Conservation (phyloP, 306 rosid species). For the Oxytropis ochrocephala region DNA sequence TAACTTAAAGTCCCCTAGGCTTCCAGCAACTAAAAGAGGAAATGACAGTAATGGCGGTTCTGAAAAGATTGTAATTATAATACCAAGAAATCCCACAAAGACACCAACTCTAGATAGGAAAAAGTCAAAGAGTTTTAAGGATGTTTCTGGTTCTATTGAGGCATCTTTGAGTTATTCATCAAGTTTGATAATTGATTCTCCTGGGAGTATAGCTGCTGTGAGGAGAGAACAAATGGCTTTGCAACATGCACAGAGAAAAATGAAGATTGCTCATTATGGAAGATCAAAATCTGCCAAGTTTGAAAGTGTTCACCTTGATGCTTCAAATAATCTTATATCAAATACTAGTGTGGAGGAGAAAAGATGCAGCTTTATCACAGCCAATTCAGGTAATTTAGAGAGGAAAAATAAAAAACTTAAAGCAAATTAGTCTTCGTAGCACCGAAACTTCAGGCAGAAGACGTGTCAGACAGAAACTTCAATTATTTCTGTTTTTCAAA, state of each 20-base stretch:
- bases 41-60: slow-evolving; percentile 59
- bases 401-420: no score
- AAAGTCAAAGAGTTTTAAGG: slow-evolving; percentile 82
- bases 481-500: no score
- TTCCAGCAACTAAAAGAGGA: slow-evolving; percentile 52
- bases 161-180: slow-evolving; percentile 66
- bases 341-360: slow-evolving; percentile 52
- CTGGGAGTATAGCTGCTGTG: slow-evolving; percentile 87
- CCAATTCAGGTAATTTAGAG: slow-evolving; percentile 62
- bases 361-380: slow-evolving; percentile 88
- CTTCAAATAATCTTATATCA: slow-evolving; percentile 20
- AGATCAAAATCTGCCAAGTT: slow-evolving; percentile 88
- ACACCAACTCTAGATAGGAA: slow-evolving; percentile 59
- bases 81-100: slow-evolving; percentile 37
- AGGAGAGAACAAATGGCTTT: slow-evolving; percentile 90
- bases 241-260: slow-evolving; percentile 78
- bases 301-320: slow-evolving; percentile 46
- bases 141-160: slow-evolving; percentile 29
- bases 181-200: slow-evolving; percentile 72
- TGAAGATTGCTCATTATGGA: slow-evolving; percentile 92
- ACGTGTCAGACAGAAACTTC: no score
- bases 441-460: no score
- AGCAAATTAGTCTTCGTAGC: no score
- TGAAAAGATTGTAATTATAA: slow-evolving; percentile 44
- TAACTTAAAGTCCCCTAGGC: slow-evolving; percentile 63